Evolutionary conservation across 441 rosid genomes (phyloP), one percentile per base, ranked within the genome.

Genomic region (Melastoma candidum): DNA sequence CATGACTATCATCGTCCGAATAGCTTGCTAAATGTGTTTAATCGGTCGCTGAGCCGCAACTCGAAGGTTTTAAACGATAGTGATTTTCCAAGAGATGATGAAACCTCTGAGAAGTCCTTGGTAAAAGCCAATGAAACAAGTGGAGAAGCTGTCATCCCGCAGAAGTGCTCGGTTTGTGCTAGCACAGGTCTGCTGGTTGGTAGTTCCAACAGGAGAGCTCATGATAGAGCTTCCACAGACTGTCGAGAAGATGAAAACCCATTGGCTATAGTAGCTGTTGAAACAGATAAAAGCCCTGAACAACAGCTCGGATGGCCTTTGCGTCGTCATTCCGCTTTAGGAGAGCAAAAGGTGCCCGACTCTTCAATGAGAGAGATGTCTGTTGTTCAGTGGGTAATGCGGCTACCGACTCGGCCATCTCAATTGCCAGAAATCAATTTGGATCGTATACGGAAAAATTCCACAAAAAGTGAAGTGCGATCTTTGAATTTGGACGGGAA

Each of bases 111-210:
- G 65, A 67, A 69, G 69, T 81, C 69, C 53, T 72, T 87, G 43
- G 59, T 48, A 0, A 68, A 81, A 64, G 65, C 77, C 6, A 55
- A 73, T 47, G 55, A 60, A 0, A 72, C 72, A 52, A 49, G 54
- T 46, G 44, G 65, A 60, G 74, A 68, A 68, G 56, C 44, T 60
- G 54, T 56, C 36, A 11, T 52, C 53, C 73, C 65, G 54, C 64
- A 27, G 55, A 67, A 67, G 24, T 87, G 94, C 68, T 74, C 83
- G 1, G 59, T 79, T 70, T 87, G 94, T 71, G 79, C 78, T 60
- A 55, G 69, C 0, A 66, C 49, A 58, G 59, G 66, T 55, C 54
- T 51, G 29, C 66, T 64, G 58, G 29, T 53, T 14, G 68, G 58
- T 54, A 54, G 57, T 63, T 67, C 64, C 26, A 12, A 48, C 26